These are phyloP conservation scores for Cyclanthera cordifolia DNA, from an alignment of 306 rosid genomes.

Conservation along the genomic window DNA sequence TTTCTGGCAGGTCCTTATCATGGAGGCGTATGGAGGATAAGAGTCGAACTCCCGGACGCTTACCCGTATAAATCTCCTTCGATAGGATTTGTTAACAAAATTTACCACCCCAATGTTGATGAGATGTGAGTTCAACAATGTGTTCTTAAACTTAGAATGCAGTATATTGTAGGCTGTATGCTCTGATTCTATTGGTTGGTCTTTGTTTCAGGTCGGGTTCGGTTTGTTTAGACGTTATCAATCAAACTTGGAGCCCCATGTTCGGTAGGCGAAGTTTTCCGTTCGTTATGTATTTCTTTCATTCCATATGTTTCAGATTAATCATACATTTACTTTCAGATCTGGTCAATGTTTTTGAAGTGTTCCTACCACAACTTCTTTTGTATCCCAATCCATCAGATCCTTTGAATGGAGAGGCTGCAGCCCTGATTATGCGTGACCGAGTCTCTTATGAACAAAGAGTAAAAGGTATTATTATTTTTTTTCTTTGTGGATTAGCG, in stretches of 20 bases:
- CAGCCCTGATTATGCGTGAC: slow-evolving; percentile 78
- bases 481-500: not conserved
- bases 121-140: slow-evolving; percentile 42
- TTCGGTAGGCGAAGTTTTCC: slow-evolving; percentile 35
- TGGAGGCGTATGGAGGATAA: slow-evolving; percentile 77
- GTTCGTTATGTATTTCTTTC: slow-evolving; percentile 1
- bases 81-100: slow-evolving; percentile 71
- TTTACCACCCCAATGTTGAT: slow-evolving; percentile 93
- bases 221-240: slow-evolving; percentile 88
- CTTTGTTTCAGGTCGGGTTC: slow-evolving; percentile 66
- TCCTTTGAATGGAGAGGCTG: slow-evolving; percentile 85
- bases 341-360: slow-evolving; percentile 77
- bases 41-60: slow-evolving; percentile 77
- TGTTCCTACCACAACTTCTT: slow-evolving; percentile 90
- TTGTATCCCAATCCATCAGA: slow-evolving; percentile 81
- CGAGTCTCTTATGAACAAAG: slow-evolving; percentile 55
- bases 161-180: not conserved
- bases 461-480: slow-evolving; percentile 46
- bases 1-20: slow-evolving; percentile 62
- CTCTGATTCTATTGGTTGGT: not conserved
- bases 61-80: slow-evolving; percentile 92
- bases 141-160: not conserved
- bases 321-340: slow-evolving; percentile 32
- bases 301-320: slow-evolving; percentile 1
- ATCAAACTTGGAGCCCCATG: slow-evolving; percentile 96